Evolutionary conservation across 768 basidiomycete genomes (phyloP).

Genomic region (Mycena indigotica): DNA sequence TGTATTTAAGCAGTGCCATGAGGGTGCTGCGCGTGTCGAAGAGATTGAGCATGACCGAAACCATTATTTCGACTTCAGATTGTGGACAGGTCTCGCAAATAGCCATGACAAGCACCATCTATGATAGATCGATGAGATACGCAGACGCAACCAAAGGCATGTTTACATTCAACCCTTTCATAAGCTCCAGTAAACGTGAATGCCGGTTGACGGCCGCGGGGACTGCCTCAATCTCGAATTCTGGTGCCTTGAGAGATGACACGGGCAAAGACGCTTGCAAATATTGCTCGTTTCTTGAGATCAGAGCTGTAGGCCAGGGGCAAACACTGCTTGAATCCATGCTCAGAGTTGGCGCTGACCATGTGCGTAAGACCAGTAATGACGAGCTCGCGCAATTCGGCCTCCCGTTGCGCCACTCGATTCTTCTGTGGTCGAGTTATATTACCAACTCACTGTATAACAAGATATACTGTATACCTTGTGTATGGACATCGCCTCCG

Average conservation of each 20-base stretch:
- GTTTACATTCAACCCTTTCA: constrained; percentile 73
- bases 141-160: background rate
- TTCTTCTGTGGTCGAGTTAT: constrained; percentile 39
- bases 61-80: constrained; percentile 79
- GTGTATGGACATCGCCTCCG: constrained; percentile 46
- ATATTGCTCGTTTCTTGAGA: no score
- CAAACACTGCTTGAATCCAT: constrained; percentile 88
- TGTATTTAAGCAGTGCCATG: constrained; percentile 66
- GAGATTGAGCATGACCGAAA: constrained; percentile 80
- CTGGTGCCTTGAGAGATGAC: no score
- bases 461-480: no score
- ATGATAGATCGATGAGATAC: background rate
- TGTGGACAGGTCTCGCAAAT: constrained; percentile 87
- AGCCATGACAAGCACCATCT: constrained; percentile 81
- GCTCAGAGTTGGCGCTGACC: constrained; percentile 82
- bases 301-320: no score
- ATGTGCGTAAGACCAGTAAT: constrained; percentile 81
- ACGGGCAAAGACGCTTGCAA: no score
- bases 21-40: constrained; percentile 79
- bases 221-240: no score
- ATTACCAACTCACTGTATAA: no score
- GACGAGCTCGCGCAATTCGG: constrained; percentile 72
- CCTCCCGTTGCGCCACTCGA: constrained; percentile 50
- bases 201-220: no score
- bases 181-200: no score